Percentiles rank a stretch among this genome's conserved stretches.
Evolutionary conservation across 176 grass and related monocot species (phyloP).

Genomic region (Tuctoria greenei): DNA sequence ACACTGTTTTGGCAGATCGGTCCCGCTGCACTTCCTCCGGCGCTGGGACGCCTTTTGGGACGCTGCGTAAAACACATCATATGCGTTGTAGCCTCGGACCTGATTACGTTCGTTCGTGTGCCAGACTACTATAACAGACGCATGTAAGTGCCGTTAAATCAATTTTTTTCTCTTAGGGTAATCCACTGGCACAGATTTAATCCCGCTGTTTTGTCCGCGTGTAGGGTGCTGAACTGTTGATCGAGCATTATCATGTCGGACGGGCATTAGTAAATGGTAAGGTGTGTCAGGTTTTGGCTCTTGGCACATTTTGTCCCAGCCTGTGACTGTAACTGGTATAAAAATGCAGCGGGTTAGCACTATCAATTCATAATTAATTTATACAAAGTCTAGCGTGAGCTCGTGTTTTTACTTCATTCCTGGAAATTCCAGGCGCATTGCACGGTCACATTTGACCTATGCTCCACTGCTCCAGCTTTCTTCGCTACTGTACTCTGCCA

Average conservation of each 20-base stretch:
- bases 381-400: not conserved
- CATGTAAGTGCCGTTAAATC: not conserved
- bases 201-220: not conserved
- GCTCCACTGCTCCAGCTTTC: not conserved
- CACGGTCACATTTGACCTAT: not conserved
- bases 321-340: not conserved
- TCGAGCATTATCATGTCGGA: not conserved
- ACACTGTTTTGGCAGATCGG: too few species aligned
- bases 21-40: too few species aligned
- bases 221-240: not conserved
- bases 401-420: constrained; percentile 9
- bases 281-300: not conserved
- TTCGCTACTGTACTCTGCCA: not conserved
- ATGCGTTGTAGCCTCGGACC: not conserved
- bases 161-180: not conserved
- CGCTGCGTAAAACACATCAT: too few species aligned
- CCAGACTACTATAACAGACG: too few species aligned
- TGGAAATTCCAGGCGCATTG: not conserved
- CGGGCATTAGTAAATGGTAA: too few species aligned
- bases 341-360: not conserved
- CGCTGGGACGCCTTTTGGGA: too few species aligned
- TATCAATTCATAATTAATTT: constrained; percentile 7
- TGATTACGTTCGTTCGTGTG: too few species aligned
- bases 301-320: not conserved
- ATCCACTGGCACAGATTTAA: not conserved